These are phyloP conservation scores for Sphaerulina vaccinii DNA, from an alignment of 2,329 filamentous ascomycete species.

Conservation along the genomic window DNA sequence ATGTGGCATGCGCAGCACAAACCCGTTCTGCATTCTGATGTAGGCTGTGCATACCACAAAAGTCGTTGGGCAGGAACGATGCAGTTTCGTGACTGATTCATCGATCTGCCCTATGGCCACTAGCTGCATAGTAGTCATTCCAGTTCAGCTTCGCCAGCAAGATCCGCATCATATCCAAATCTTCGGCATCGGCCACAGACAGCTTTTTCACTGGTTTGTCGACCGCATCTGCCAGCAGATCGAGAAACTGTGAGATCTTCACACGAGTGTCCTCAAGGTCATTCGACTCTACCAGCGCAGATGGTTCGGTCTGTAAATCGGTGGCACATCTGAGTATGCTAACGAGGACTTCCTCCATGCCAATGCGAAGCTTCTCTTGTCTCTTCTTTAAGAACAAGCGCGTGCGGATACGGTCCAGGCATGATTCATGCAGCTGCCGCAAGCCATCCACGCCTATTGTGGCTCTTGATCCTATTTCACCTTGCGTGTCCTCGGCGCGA, in stretches of 20 bases:
- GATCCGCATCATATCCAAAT: constrained; percentile 22
- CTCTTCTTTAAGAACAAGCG: constrained; percentile 36
- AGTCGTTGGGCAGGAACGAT: too few relatives aligned
- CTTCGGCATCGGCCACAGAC: constrained; percentile 10
- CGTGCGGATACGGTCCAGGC: constrained; percentile 32
- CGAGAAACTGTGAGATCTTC: constrained; percentile 12
- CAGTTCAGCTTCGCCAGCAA: constrained; percentile 26
- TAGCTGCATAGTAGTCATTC: constrained; percentile 15
- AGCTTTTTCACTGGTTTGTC: constrained; percentile 21
- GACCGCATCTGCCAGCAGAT: constrained; percentile 16
- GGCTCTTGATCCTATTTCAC: constrained; percentile 14
- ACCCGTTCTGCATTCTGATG: too few relatives aligned
- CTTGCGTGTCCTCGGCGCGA: constrained; percentile 44
- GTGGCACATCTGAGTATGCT: constrained; percentile 27
- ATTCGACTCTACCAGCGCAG: neutral
- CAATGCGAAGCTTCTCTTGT: constrained; percentile 28
- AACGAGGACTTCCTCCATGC: constrained; percentile 30
- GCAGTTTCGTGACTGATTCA: neutral
- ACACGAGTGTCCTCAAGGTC: constrained; percentile 10
- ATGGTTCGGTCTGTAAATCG: constrained; percentile 2
- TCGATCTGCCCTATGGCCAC: neutral
- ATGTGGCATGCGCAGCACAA: neutral
- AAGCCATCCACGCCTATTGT: constrained; percentile 29
- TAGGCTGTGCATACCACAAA: too few relatives aligned
- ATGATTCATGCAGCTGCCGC: constrained; percentile 29